Evolutionary conservation across 768 basidiomycete species (phyloP).

Genomic region (Suillus ampliporus): DNA sequence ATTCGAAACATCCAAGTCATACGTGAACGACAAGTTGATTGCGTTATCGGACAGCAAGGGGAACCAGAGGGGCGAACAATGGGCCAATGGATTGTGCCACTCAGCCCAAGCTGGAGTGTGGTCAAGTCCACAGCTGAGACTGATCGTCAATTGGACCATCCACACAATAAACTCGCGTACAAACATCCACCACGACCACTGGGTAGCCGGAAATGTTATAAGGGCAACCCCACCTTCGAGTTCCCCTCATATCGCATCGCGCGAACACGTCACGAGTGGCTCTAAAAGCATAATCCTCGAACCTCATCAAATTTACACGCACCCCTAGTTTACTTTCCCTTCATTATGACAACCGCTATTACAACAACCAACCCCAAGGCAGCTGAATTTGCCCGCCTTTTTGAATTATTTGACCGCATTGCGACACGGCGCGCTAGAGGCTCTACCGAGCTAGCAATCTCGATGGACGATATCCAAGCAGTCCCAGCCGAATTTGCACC

Average conservation of each 20-base stretch:
- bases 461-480: conserved; percentile 36
- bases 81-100: conserved; percentile 22
- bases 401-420: conserved; percentile 58
- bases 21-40: not conserved
- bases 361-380: conserved; percentile 43
- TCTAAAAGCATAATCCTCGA: not conserved
- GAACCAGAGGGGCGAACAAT: conserved; percentile 1
- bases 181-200: not conserved
- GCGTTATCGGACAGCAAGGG: not conserved
- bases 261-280: conserved; percentile 2
- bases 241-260: conserved; percentile 11
- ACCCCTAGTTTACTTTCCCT: conserved; percentile 10
- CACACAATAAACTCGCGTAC: not conserved
- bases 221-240: conserved; percentile 7
- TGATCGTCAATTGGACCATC: not conserved
- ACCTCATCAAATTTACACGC: not conserved
- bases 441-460: conserved; percentile 24
- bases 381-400: conserved; percentile 59
- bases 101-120: not conserved
- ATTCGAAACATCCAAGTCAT: not conserved
- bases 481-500: conserved; percentile 36
- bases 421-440: conserved; percentile 48
- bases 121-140: not conserved
- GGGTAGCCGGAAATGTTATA: conserved; percentile 20
- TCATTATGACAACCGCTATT: conserved; percentile 24